A percentile compares a stretch with the other conserved stretches of the same genome.
Conservation (phyloP, 169 alveolate species). For the Cryptosporidium meleagridis region DNA sequence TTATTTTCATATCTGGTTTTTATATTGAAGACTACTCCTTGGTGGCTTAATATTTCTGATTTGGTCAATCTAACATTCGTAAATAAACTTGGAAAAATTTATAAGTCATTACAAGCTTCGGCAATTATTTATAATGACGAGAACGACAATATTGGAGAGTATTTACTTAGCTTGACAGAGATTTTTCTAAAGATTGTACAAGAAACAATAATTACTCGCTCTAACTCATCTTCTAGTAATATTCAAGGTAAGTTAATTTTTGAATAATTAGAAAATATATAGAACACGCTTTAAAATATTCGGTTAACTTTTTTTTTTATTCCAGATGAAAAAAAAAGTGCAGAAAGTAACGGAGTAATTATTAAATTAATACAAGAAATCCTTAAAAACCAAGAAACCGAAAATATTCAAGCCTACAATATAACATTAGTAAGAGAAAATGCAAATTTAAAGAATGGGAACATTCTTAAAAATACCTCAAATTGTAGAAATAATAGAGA, state of each 20-base stretch:
- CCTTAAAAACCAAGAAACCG: not conserved
- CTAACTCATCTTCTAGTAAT: not conserved
- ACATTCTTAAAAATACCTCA: not conserved
- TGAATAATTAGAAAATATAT: no score
- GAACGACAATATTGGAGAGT: not conserved
- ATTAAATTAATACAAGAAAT: not conserved
- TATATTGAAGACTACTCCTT: conserved; percentile 24
- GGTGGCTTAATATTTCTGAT: conserved; percentile 50
- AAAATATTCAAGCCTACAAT: not conserved
- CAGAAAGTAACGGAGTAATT: not conserved
- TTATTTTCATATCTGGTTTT: conserved; percentile 1
- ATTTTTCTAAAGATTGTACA: conserved; percentile 7
- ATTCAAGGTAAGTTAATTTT: conserved; percentile 1
- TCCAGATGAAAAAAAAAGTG: not conserved
- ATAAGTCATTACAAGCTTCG: not conserved
- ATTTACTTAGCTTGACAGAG: not conserved
- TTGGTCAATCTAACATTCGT: conserved; percentile 2
- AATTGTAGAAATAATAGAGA: not conserved
- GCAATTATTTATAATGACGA: not conserved
- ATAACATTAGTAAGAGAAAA: not conserved
- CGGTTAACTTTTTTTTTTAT: not conserved
- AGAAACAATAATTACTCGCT: not conserved
- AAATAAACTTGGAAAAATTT: conserved; percentile 19
- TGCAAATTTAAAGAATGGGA: not conserved
- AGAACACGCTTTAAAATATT: no score